Conservation (phyloP, 345 rosid species). For the Salix arbutifolia region DNA sequence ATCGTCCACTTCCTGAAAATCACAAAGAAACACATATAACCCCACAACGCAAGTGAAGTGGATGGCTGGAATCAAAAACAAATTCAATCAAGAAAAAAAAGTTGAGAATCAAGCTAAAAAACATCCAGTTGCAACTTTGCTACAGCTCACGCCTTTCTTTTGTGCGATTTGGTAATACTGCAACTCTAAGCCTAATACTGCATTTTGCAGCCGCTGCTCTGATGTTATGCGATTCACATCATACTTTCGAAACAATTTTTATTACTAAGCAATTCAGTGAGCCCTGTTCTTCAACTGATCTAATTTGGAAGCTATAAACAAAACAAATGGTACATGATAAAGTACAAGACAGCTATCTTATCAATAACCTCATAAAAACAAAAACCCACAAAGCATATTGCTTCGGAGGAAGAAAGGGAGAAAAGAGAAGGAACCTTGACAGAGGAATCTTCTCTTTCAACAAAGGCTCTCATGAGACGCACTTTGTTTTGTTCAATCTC, state of each 20-base stretch:
- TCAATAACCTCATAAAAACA: not conserved
- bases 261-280: too few relatives aligned
- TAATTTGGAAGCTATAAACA: not conserved
- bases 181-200: not conserved
- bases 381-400: not conserved
- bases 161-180: not conserved
- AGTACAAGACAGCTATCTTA: not conserved
- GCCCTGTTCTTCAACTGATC: not conserved
- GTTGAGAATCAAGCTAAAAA: not conserved
- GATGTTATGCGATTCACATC: too few relatives aligned
- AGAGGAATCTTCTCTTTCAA: slow-evolving; percentile 69
- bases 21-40: not conserved
- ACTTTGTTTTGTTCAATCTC: slow-evolving; percentile 75
- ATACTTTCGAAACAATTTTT: too few relatives aligned
- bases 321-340: not conserved
- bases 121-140: not conserved
- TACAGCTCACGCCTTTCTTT: not conserved
- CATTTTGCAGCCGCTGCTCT: not conserved
- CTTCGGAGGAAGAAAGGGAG: too few relatives aligned
- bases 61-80: not conserved
- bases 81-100: not conserved
- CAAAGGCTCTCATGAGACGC: slow-evolving; percentile 72
- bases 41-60: not conserved
- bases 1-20: slow-evolving; percentile 69
- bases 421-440: slow-evolving; percentile 44